A percentile compares a stretch with the other conserved stretches of the same genome.
These are phyloP conservation scores for Fusarium tupiense DNA, from an alignment of 2,329 filamentous ascomycete species.

Conservation along the genomic window DNA sequence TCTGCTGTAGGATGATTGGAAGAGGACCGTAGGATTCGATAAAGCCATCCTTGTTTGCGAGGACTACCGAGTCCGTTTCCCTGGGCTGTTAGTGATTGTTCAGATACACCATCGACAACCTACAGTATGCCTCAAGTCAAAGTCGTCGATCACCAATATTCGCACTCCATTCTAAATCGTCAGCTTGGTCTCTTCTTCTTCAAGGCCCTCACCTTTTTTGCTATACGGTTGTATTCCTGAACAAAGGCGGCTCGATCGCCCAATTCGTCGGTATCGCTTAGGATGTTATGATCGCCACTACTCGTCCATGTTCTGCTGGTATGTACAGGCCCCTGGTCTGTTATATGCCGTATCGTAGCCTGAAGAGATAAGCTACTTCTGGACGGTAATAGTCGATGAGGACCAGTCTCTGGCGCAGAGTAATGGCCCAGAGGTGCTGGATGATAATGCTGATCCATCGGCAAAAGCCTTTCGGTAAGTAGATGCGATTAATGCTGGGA, in stretches of 20 bases:
- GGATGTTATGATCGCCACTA: constrained; percentile 58
- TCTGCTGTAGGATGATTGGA: constrained; percentile 24
- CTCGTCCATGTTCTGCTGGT: constrained; percentile 68
- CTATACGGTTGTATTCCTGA: constrained; percentile 68
- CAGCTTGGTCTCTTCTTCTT: not conserved
- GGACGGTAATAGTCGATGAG: constrained; percentile 34
- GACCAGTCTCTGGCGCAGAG: constrained; percentile 16
- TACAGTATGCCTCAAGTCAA: constrained; percentile 47
- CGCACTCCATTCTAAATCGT: constrained; percentile 62
- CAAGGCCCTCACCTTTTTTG: constrained; percentile 59
- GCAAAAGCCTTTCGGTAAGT: not conserved
- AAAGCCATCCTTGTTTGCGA: constrained; percentile 51
- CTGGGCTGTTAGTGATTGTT: constrained; percentile 32
- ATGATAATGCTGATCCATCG: constrained; percentile 33
- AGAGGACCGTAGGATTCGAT: constrained; percentile 49
- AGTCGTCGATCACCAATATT: constrained; percentile 50
- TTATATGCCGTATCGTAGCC: constrained; percentile 39
- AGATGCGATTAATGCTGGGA: constrained; percentile 21
- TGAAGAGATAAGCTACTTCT: constrained; percentile 45
- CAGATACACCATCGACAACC: constrained; percentile 25
- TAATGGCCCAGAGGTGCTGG: constrained; percentile 23
- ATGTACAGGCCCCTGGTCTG: constrained; percentile 39
- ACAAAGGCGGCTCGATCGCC: constrained; percentile 61
- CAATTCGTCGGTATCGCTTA: constrained; percentile 60
- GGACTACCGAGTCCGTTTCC: constrained; percentile 27